phyloP scores from a whole-genome alignment of 2,329 filamentous ascomycete genomes.

The Ophiosphaerella narmari region DNA sequence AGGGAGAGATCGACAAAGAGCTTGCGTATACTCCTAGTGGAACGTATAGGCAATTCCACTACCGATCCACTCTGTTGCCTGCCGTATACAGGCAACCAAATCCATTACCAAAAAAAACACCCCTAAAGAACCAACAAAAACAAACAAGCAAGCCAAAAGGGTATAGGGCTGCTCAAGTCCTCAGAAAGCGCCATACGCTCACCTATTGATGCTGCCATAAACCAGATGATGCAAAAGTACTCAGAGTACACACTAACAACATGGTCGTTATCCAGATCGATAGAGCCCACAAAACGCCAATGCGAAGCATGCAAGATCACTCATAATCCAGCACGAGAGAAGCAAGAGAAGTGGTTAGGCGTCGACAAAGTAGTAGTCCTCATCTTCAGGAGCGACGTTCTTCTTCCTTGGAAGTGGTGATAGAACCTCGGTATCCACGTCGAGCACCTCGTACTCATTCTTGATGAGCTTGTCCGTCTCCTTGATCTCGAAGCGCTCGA shows the following conservation, averaged over 20 bases:
- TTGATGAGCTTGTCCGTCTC: slow-evolving; percentile 65
- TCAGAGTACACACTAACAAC: slow-evolving; percentile 18
- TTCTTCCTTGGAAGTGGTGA: slow-evolving; percentile 41
- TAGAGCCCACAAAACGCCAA: slow-evolving; percentile 27
- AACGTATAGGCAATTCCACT: slow-evolving; percentile 10
- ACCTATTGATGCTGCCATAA: slow-evolving; percentile 47
- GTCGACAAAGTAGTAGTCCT: slow-evolving; percentile 50
- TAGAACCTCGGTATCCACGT: slow-evolving; percentile 46
- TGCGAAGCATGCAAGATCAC: slow-evolving; percentile 26
- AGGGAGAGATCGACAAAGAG: slow-evolving; percentile 12
- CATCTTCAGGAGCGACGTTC: slow-evolving; percentile 42
- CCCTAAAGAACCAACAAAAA: too few relatives aligned
- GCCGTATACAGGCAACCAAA: slow-evolving; percentile 9
- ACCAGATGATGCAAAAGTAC: slow-evolving; percentile 39
- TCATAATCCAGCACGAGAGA: slow-evolving; percentile 13
- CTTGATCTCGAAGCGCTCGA: slow-evolving; percentile 63
- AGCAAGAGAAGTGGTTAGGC: slow-evolving; percentile 18
- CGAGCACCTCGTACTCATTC: slow-evolving; percentile 63
- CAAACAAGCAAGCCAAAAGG: slow-evolving; percentile 35
- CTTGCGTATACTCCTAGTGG: slow-evolving; percentile 19
- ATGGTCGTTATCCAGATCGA: slow-evolving; percentile 23
- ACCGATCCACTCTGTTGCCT: slow-evolving; percentile 3
- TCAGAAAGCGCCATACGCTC: slow-evolving; percentile 49
- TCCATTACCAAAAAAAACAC: slow-evolving; percentile 14
- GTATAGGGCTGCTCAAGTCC: slow-evolving; percentile 49